phyloP scores from a whole-genome alignment of 2,329 filamentous ascomycete species.

The Colletotrichum salicis region DNA sequence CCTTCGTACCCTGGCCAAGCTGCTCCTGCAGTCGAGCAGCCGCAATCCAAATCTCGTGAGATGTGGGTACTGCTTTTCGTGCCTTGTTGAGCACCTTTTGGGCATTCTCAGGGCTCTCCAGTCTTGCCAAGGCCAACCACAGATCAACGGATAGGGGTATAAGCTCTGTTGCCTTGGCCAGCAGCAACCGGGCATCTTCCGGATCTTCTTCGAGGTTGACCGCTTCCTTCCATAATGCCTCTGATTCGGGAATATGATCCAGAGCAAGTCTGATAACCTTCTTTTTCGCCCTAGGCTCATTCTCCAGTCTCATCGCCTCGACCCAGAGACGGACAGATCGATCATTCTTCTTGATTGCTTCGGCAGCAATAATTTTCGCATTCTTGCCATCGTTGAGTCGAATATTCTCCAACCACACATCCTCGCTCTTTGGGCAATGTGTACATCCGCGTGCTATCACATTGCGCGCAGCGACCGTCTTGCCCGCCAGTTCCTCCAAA shows the following conservation, averaged over 20 bases:
- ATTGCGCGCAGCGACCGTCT: slow-evolving; percentile 87
- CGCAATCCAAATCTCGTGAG: slow-evolving; percentile 96
- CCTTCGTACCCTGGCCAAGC: slow-evolving; percentile 78
- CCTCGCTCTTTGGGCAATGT: slow-evolving; percentile 92
- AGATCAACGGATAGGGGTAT: slow-evolving; percentile 94
- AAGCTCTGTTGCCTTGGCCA: slow-evolving; percentile 95
- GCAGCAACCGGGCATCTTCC: slow-evolving; percentile 84
- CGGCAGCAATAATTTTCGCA: slow-evolving; percentile 93
- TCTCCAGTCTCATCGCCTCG: slow-evolving; percentile 93
- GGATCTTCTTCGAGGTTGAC: slow-evolving; percentile 95
- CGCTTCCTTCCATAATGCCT: slow-evolving; percentile 97
- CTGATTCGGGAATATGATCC: slow-evolving; percentile 92
- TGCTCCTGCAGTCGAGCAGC: slow-evolving; percentile 92
- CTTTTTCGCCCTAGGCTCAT: slow-evolving; percentile 85
- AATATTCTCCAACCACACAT: slow-evolving; percentile 96
- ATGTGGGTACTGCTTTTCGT: slow-evolving; percentile 91
- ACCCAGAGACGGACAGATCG: slow-evolving; percentile 92
- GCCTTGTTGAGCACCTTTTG: slow-evolving; percentile 96
- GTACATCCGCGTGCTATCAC: slow-evolving; percentile 90
- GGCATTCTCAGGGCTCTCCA: slow-evolving; percentile 90
- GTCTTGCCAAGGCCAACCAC: slow-evolving; percentile 90
- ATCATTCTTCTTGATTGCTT: slow-evolving; percentile 92
- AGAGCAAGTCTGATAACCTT: slow-evolving; percentile 91
- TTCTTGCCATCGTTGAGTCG: slow-evolving; percentile 91
- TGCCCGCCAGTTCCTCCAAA: slow-evolving; percentile 91